These are phyloP conservation scores for Dictyostelium capitatum DNA, from an alignment of 78 protist species.

Conservation along the genomic window DNA sequence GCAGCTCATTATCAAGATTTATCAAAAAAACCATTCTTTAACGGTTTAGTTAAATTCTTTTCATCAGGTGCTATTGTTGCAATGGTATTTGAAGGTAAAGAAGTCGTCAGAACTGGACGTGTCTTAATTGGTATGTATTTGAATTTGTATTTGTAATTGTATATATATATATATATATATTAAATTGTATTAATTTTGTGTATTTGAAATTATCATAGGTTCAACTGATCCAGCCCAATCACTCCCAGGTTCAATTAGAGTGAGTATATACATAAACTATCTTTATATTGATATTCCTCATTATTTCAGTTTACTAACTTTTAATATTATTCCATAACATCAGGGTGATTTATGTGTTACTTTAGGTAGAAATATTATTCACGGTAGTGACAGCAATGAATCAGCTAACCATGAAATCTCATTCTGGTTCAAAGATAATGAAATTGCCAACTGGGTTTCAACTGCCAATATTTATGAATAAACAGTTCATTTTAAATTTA, in stretches of 20 bases:
- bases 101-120: conserved; percentile 82
- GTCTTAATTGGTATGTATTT: conserved; percentile 25
- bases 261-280: too few relatives aligned
- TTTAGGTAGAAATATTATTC: conserved; percentile 83
- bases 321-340: too few relatives aligned
- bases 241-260: conserved; percentile 92
- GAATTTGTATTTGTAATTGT: too few relatives aligned
- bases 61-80: conserved; percentile 94
- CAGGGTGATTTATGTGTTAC: conserved; percentile 91
- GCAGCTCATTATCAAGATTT: conserved; percentile 88
- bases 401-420: conserved; percentile 84
- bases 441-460: conserved; percentile 38
- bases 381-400: conserved; percentile 80
- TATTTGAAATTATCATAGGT: conserved; percentile 47
- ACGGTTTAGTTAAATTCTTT: conserved; percentile 73
- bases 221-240: conserved; percentile 83
- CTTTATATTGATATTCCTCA: too few relatives aligned
- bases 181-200: too few relatives aligned
- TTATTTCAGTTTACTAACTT: too few relatives aligned
- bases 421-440: conserved; percentile 85
- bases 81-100: conserved; percentile 93
- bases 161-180: too few relatives aligned
- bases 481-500: too few relatives aligned
- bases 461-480: background rate
- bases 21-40: conserved; percentile 85